phyloP scores from a whole-genome alignment of 169 alveolate genomes.

The Cryptosporidium sp. region DNA sequence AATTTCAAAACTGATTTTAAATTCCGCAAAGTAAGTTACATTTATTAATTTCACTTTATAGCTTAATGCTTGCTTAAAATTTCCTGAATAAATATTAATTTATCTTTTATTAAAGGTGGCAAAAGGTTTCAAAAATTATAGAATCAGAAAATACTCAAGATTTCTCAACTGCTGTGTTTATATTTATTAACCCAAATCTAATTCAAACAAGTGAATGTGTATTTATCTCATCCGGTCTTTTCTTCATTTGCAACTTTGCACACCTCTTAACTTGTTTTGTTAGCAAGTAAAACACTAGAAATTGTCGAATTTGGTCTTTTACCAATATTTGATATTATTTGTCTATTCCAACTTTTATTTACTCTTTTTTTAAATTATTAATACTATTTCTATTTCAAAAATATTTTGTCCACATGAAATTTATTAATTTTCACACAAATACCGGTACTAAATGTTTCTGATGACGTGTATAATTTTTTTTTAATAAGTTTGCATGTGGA shows the following conservation, averaged over 20 bases:
- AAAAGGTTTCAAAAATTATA: conserved; percentile 10
- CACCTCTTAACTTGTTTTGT: conserved; percentile 18
- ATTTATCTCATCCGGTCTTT: conserved; percentile 7
- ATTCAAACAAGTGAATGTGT: background rate
- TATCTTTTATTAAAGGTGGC: conserved; percentile 32
- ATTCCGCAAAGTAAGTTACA: conserved; percentile 27
- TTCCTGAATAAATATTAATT: background rate
- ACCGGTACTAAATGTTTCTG: background rate
- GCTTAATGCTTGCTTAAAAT: no score
- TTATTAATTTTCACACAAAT: background rate
- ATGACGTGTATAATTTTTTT: conserved; percentile 5
- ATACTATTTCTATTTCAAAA: background rate
- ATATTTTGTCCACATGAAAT: background rate
- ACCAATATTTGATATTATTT: background rate
- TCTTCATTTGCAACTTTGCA: conserved; percentile 34
- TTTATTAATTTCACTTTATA: background rate
- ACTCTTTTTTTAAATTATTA: background rate
- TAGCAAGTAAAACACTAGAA: background rate
- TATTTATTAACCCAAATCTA: conserved; percentile 26
- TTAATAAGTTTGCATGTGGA: background rate
- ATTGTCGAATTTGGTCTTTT: background rate
- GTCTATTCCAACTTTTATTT: background rate
- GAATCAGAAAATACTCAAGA: background rate
- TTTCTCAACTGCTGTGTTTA: conserved; percentile 1
- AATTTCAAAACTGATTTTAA: conserved; percentile 12